A percentile compares a stretch with the other conserved stretches of the same genome.
Conservation (phyloP, 2,329 filamentous ascomycete species). For the Aspergillus alliaceus region DNA sequence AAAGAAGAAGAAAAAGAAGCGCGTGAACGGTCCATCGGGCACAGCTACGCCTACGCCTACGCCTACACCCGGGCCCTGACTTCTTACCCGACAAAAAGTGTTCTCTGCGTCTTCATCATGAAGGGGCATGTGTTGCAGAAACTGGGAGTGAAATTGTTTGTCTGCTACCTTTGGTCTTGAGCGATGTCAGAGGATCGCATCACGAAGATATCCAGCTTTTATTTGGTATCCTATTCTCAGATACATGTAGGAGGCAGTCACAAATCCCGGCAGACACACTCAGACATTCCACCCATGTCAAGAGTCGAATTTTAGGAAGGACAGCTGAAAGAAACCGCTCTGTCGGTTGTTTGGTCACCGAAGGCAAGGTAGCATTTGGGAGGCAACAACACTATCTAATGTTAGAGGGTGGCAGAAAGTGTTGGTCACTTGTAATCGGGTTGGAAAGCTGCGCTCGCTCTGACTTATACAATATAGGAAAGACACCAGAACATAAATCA, state of each 20-base stretch:
- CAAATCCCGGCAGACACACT: background rate
- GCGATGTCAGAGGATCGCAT: background rate
- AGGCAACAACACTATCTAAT: background rate
- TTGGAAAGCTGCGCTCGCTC: background rate
- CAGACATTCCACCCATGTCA: background rate
- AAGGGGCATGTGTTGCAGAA: background rate
- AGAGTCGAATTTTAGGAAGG: too few relatives aligned
- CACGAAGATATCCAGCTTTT: conserved; percentile 6
- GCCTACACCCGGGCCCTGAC: conserved; percentile 39
- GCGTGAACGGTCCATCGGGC: conserved; percentile 41
- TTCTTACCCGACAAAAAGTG: background rate
- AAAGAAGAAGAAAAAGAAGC: conserved; percentile 77
- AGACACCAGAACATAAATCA: background rate
- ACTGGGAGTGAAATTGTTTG: background rate
- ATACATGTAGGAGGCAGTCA: conserved; percentile 3
- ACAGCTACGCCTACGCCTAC: conserved; percentile 63
- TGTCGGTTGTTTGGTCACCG: background rate
- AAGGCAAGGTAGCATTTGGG: background rate
- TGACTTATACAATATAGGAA: background rate
- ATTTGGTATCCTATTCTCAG: conserved; percentile 11
- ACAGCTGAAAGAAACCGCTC: background rate
- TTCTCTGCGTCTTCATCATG: background rate
- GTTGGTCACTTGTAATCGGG: background rate
- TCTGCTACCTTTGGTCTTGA: background rate
- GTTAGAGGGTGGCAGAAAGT: background rate